Conservation (phyloP, 129 eudicot species). For the Pittosporum tobira region DNA sequence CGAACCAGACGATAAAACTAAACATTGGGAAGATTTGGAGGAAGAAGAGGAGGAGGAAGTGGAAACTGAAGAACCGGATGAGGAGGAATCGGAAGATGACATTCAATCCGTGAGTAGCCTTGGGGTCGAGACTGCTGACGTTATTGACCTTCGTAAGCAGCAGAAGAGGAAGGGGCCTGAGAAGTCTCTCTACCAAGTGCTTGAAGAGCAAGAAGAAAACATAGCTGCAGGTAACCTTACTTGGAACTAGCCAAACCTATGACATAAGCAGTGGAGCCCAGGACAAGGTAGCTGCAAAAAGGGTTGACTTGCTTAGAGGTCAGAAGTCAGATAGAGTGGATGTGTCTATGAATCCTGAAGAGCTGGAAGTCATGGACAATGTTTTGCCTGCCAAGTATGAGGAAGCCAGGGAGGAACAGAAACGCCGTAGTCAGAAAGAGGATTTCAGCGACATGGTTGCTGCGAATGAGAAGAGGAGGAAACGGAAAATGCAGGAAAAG, state of each 20-base stretch:
- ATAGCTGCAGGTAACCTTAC: slow-evolving; percentile 88
- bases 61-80: slow-evolving; percentile 69
- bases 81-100: slow-evolving; percentile 88
- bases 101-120: slow-evolving; percentile 87
- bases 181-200: slow-evolving; percentile 91
- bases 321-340: slow-evolving; percentile 89
- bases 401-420: slow-evolving; percentile 97
- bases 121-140: slow-evolving; percentile 98
- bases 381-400: slow-evolving; percentile 93
- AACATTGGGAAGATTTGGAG: slow-evolving; percentile 98
- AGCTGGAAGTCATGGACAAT: slow-evolving; percentile 84
- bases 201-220: slow-evolving; percentile 94
- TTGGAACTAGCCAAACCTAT: slow-evolving; percentile 81
- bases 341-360: slow-evolving; percentile 85
- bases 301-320: slow-evolving; percentile 95
- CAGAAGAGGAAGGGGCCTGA: slow-evolving; percentile 98
- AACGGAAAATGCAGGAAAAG: slow-evolving; percentile 74
- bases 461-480: slow-evolving; percentile 87
- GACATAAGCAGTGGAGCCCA: slow-evolving; percentile 71
- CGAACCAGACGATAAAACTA: slow-evolving; percentile 87
- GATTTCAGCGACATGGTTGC: slow-evolving; percentile 99
- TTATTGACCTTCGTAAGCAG: slow-evolving; percentile 94
- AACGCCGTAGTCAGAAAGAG: slow-evolving; percentile 70
- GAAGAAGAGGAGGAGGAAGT: slow-evolving; percentile 96
- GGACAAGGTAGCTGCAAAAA: slow-evolving; percentile 82